phyloP scores from a whole-genome alignment of 257 asterid species.

The Leptodermis oblonga region DNA sequence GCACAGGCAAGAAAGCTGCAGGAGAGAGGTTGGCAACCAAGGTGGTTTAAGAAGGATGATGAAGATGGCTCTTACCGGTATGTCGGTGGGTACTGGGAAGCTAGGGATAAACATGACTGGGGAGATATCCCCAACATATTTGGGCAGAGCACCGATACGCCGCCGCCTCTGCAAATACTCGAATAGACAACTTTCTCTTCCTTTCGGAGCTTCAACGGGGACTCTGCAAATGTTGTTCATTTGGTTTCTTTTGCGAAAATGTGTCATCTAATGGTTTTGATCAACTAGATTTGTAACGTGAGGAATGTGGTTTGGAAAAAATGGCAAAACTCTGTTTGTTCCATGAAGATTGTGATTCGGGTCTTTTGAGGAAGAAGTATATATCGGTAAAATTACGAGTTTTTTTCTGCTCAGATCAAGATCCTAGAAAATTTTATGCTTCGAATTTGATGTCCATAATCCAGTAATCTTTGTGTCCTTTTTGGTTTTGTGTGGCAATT shows the following conservation, averaged over 20 bases:
- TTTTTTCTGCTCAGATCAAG: not conserved
- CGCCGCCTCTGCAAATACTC: conserved; percentile 15
- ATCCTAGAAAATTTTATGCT: not conserved
- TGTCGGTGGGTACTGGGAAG: conserved; percentile 89
- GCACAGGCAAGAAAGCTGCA: conserved; percentile 90
- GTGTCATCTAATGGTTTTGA: not conserved
- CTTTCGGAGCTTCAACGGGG: not conserved
- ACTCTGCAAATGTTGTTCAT: not conserved
- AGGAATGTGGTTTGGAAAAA: not conserved
- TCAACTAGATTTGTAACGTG: not conserved
- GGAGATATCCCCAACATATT: conserved; percentile 74
- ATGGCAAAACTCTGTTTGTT: not conserved
- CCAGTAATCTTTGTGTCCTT: no score
- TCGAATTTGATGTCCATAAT: not conserved
- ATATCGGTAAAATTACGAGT: not conserved
- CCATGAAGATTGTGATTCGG: not conserved
- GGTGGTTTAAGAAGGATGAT: conserved; percentile 85
- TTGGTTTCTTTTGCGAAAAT: not conserved
- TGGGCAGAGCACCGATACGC: conserved; percentile 49
- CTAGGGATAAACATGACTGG: conserved; percentile 76
- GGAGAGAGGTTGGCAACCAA: conserved; percentile 95
- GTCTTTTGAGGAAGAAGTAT: not conserved
- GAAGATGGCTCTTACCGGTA: conserved; percentile 78
- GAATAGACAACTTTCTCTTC: conserved; percentile 13
- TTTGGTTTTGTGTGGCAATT: no score